Evolutionary conservation across 2,329 filamentous ascomycete genomes (phyloP).

Genomic region (Xenoacremonium recifei): DNA sequence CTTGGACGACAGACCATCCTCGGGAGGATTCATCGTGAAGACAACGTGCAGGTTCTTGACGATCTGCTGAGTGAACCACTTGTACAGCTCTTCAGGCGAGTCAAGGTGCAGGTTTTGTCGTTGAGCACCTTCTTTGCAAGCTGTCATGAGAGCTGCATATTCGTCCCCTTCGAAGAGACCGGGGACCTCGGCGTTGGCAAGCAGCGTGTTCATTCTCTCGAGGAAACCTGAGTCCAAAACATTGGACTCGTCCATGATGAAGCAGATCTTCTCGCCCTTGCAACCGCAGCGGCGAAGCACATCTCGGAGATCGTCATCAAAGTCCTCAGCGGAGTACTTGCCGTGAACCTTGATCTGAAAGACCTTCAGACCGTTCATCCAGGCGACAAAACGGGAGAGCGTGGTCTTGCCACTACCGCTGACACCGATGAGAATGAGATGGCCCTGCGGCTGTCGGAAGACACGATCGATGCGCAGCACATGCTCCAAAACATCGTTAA

Average conservation of each 20-base stretch:
- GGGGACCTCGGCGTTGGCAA: slow-evolving; percentile 98
- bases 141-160: slow-evolving; percentile 96
- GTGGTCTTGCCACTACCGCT: slow-evolving; percentile 99
- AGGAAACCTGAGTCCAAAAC: slow-evolving; percentile 98
- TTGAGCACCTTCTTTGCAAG: slow-evolving; percentile 97
- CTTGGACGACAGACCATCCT: slow-evolving; percentile 91
- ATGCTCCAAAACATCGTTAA: slow-evolving; percentile 98
- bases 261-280: slow-evolving; percentile 99
- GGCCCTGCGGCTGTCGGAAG: slow-evolving; percentile 95
- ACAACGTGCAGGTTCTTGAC: slow-evolving; percentile 99
- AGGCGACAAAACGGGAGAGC: slow-evolving; percentile 94
- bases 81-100: slow-evolving; percentile 99
- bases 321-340: slow-evolving; percentile 97
- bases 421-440: slow-evolving; percentile 97
- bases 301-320: slow-evolving; percentile 94
- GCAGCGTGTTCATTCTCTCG: slow-evolving; percentile 97
- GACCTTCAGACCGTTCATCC: slow-evolving; percentile 99
- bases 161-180: slow-evolving; percentile 99
- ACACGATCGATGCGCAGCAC: slow-evolving; percentile 97
- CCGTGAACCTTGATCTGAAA: slow-evolving; percentile 99
- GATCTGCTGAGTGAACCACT: slow-evolving; percentile 99
- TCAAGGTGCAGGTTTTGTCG: slow-evolving; percentile 92
- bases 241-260: slow-evolving; percentile 99
- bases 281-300: slow-evolving; percentile 92
- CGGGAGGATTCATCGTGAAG: slow-evolving; percentile 99